Evolutionary conservation across 345 rosid species (phyloP), one percentile per base, ranked within the genome.

Genomic region (Geranium brycei): DNA sequence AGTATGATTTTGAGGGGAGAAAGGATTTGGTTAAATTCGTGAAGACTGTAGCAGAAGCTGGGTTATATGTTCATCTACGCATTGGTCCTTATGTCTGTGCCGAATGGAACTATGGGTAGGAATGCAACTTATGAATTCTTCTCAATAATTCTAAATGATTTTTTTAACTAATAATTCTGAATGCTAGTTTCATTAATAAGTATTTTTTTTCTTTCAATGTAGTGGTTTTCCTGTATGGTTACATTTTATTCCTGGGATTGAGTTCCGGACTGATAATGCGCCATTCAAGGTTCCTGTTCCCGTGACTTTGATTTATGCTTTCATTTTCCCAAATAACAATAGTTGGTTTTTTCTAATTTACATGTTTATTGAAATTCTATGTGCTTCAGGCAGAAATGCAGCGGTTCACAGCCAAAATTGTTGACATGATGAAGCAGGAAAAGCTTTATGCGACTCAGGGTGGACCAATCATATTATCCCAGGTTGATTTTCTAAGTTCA

Each of bases 81-180:
- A 92, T 92, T 51, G 98, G 98, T 65, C 98, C 98, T 12, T 92
- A 92, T 51, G 97, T 80, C 15, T 92, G 98, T 60, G 98, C 98
- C 0, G 98, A 92, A 62, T 92, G 98, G 98, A 92, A 92, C 71
- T 89, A 83, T 61, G 98, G 98, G 98, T 92, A 77, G 62, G 53
- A 0, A 32, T 28, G 31, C 19, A 11, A 10, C 31, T 3, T 28
- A 41, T 11, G 4, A 56, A 38, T 8, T 58, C 68, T 30, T 23
- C 28, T 23, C 28, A 23, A 23, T 23, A 18, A 11, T 1, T 60
- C 19, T 12, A 3, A 47, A 8, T 15, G 59, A n/a, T n/a, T n/a
- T n/a, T n/a, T n/a, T n/a, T n/a, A n/a, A n/a, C 16, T 4, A 7
- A 8, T 57, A 7, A 11, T 1, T 60, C 19, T 12, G 8, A 47